phyloP scores from a whole-genome alignment of 1,284 basidiomycete genomes.

The Boletellus deceptivus region DNA sequence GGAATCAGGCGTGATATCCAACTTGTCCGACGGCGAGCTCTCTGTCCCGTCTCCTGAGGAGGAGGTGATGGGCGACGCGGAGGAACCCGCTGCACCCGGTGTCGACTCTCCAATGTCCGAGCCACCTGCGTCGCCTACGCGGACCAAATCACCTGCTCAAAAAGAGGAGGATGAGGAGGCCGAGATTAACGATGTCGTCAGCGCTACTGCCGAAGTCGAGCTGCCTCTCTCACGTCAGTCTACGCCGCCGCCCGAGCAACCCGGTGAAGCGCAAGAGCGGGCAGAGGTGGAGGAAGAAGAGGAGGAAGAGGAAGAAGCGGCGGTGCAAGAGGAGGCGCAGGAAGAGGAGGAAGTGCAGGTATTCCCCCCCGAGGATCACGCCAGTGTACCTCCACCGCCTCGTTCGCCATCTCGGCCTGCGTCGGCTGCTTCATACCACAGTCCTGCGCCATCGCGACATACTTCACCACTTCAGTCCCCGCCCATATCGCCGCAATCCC shows the following conservation, averaged over 20 bases:
- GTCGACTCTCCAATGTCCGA: slow-evolving; percentile 35
- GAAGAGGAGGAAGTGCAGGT: slow-evolving; percentile 17
- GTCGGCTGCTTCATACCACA: slow-evolving; percentile 11
- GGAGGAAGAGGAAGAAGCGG: slow-evolving; percentile 8
- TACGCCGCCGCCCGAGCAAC: slow-evolving; percentile 15
- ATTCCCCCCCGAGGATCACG: slow-evolving; percentile 4
- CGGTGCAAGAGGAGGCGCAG: slow-evolving; percentile 15
- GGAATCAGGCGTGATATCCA: slow-evolving; percentile 38
- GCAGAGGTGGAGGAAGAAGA: too few relatives aligned
- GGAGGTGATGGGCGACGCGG: slow-evolving; percentile 7
- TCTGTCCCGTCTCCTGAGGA: slow-evolving; percentile 19
- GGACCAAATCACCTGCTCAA: slow-evolving; percentile 21
- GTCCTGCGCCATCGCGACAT: slow-evolving; percentile 15
- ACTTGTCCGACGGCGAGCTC: slow-evolving; percentile 32
- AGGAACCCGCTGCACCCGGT: slow-evolving; percentile 17
- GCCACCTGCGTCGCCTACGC: slow-evolving; percentile 29
- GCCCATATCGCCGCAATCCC: slow-evolving; percentile 5
- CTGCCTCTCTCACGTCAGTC: slow-evolving; percentile 4
- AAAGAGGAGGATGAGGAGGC: slow-evolving; percentile 26
- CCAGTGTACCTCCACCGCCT: slow-evolving; percentile 7
- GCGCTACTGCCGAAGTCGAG: too few relatives aligned
- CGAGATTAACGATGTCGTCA: slow-evolving; percentile 20
- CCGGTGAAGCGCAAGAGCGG: slow-evolving; percentile 10
- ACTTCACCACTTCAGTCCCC: slow-evolving; percentile 18
- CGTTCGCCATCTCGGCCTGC: slow-evolving; percentile 16